A percentile compares a stretch with the other conserved stretches of the same genome.
These are phyloP conservation scores for Biancaea sappan DNA, from an alignment of 306 rosid genomes.

Conservation along the genomic window DNA sequence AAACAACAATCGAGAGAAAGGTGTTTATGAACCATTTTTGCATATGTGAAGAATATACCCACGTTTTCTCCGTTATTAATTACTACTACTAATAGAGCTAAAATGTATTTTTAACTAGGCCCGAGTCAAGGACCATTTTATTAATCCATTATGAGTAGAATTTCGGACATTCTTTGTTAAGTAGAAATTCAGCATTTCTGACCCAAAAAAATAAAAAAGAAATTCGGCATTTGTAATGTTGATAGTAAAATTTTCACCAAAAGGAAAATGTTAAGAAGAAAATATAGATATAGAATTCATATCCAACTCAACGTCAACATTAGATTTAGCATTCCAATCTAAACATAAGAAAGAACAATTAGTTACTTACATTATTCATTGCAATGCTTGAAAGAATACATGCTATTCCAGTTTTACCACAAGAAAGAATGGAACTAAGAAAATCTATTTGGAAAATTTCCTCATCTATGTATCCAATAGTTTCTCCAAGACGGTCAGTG, in stretches of 20 bases:
- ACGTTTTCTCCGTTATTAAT: background rate
- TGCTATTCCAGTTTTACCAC: conserved; percentile 30
- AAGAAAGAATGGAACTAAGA: conserved; percentile 29
- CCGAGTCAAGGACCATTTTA: background rate
- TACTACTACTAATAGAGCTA: background rate
- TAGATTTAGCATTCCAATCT: background rate
- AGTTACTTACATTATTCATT: conserved; percentile 44
- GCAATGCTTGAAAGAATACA: conserved; percentile 37
- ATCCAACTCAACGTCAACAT: background rate
- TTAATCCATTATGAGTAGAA: background rate
- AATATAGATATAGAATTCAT: background rate
- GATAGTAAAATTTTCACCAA: too few relatives aligned
- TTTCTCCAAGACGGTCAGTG: conserved; percentile 31
- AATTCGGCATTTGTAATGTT: too few relatives aligned
- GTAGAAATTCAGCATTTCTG: background rate
- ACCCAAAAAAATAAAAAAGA: too few relatives aligned
- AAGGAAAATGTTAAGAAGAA: too few relatives aligned
- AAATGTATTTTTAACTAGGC: background rate
- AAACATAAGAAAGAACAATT: background rate
- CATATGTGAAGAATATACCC: background rate
- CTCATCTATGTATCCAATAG: conserved; percentile 12
- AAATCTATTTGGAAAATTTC: conserved; percentile 29
- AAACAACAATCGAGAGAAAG: background rate
- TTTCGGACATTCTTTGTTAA: background rate
- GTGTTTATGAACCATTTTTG: background rate